Base-by-base conservation (phyloP, 768 basidiomycete genomes). In the Candolleomyces aberdarensis region DNA sequence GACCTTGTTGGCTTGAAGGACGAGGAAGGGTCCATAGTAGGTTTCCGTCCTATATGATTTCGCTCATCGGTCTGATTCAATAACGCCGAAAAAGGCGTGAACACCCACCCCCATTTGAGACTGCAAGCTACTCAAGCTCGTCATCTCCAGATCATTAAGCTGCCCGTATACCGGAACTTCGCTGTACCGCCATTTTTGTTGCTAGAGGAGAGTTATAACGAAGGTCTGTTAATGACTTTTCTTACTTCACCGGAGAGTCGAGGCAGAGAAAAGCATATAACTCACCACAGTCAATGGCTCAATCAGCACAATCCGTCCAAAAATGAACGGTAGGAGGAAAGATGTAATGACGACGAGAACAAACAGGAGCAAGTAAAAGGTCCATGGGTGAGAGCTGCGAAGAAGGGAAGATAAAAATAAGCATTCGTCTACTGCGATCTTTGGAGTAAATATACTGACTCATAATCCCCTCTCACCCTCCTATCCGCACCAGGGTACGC, bases 241-340 rank as follows among this genome's bases (percentile, higher is more conserved):
- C 26, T 3, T 26, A 2, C 26, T 26, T 26, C 26, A 1, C 26
- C 26, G 26, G 36, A 36, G 36, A 11, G 6, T 6, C 36, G 1
- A 11, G 36, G 36, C 15, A 46, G 3, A 46, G 15, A 3, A 13
- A 6, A 46, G 44, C 9, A 20, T n/a, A 26, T n/a, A n/a, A 60
- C 70, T 29, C 19, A 78, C 77, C 51, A 65, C 55, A n/a, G 74
- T 63, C 9, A 56, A 58, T 5, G 75, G 70, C 7, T 66, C 58
- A 29, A 80, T 78, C 31, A 67, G 65, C 3, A 79, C 70, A 2
- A 77, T 63, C 55, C 79, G 74, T 8, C 72, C 77, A 0, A 80
- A 65, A 29, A 75, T 59, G 62, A 79, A 79, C 3, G 78, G 62
- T 29, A 77, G 58, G 8, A 62, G 57, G 1, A 66, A 71, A 8